A percentile compares a stretch with the other conserved stretches of the same genome.
Conservation (phyloP, 257 asterid genomes). For the Solanum etuberosum region DNA sequence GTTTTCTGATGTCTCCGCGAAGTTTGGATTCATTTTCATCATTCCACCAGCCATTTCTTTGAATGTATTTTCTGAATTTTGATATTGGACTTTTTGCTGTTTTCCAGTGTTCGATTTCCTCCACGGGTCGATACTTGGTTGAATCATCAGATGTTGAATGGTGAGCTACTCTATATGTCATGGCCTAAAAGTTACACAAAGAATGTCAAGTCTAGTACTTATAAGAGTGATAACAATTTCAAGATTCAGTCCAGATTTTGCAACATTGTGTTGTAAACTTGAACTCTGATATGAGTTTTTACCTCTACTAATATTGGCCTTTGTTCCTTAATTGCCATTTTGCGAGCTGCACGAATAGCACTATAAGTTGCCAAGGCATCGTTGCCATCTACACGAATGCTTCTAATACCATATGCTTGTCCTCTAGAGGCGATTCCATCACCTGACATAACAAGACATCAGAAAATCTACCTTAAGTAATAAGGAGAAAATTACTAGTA, state of each 20-base stretch:
- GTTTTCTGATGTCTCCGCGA: conserved; percentile 41
- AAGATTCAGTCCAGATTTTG: not conserved
- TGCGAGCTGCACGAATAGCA: conserved; percentile 60
- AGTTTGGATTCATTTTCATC: conserved; percentile 52
- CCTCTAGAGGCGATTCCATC: conserved; percentile 86
- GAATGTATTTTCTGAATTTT: conserved; percentile 69
- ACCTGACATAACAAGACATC: conserved; percentile 26
- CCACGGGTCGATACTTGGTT: conserved; percentile 58
- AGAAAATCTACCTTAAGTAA: not conserved
- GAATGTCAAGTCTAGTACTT: not conserved
- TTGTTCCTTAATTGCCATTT: conserved; percentile 60
- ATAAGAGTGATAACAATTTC: too few species aligned
- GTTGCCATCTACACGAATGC: conserved; percentile 79
- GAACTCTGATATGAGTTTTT: not conserved
- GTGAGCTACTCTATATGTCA: conserved; percentile 81
- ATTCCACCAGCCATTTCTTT: conserved; percentile 70
- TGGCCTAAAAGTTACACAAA: conserved; percentile 30
- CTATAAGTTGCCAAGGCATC: conserved; percentile 72
- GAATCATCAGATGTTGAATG: conserved; percentile 95
- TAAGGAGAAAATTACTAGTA: not conserved
- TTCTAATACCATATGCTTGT: conserved; percentile 67
- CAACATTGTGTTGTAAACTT: not conserved
- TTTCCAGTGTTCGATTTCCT: conserved; percentile 81
- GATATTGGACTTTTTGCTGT: conserved; percentile 43
- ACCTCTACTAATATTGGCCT: conserved; percentile 86